Conservation (phyloP, 495 filamentous ascomycete species). For the Hyaloscypha finlandica region DNA sequence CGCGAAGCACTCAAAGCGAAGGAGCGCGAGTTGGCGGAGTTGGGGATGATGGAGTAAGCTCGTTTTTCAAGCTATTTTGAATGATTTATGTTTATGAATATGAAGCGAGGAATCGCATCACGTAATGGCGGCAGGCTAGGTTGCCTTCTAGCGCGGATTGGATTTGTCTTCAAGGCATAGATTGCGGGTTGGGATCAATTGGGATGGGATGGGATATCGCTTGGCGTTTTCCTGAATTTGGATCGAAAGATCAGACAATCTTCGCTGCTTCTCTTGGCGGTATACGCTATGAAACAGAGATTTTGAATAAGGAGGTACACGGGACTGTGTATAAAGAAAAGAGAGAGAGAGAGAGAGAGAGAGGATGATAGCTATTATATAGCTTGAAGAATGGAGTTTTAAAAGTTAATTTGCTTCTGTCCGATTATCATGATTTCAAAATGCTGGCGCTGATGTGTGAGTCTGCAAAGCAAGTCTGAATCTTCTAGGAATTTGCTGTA, state of each 20-base stretch:
- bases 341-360: not conserved
- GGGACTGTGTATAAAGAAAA: constrained; percentile 7
- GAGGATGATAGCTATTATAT: not conserved
- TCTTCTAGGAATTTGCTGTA: too few relatives aligned
- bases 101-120: too few relatives aligned
- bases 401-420: not conserved
- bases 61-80: not conserved
- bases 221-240: not conserved
- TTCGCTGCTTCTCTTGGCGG: not conserved
- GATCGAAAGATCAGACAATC: not conserved
- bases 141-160: not conserved
- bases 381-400: not conserved
- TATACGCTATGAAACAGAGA: not conserved
- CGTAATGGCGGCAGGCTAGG: not conserved
- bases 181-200: not conserved
- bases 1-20: constrained; percentile 72
- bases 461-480: too few relatives aligned
- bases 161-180: not conserved
- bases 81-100: not conserved
- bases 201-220: not conserved
- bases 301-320: not conserved
- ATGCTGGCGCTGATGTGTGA: too few relatives aligned
- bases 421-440: not conserved
- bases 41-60: constrained; percentile 35
- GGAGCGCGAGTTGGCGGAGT: constrained; percentile 75